Conservation (phyloP, 768 basidiomycete genomes). For the Suillus sp. region DNA sequence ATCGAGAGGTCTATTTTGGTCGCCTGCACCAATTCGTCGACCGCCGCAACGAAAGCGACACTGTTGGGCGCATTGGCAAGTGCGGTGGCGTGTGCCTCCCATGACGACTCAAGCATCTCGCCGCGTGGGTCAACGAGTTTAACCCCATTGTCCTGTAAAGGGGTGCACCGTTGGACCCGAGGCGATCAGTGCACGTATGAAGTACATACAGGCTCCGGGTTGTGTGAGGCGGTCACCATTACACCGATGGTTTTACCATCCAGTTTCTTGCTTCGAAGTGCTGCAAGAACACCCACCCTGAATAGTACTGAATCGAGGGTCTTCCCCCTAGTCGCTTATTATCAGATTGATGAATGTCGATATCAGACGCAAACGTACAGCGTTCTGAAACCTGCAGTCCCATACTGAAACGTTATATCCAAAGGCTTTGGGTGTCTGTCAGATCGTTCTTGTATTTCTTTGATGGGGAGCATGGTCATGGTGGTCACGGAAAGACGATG, state of each 20-base stretch:
- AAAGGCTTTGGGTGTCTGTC: slow-evolving; percentile 74
- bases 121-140: slow-evolving; percentile 97
- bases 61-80: slow-evolving; percentile 83
- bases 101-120: slow-evolving; percentile 93
- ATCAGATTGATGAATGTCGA: slow-evolving; percentile 16
- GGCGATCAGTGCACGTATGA: slow-evolving; percentile 7
- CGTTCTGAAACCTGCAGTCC: slow-evolving; percentile 93
- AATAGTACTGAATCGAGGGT: slow-evolving; percentile 90
- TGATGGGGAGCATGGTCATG: slow-evolving; percentile 43
- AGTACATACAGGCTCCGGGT: slow-evolving; percentile 84
- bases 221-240: slow-evolving; percentile 99
- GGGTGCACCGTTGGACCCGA: slow-evolving; percentile 7
- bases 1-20: slow-evolving; percentile 77
- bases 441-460: slow-evolving; percentile 50
- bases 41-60: slow-evolving; percentile 65
- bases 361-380: slow-evolving; percentile 52
- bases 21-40: slow-evolving; percentile 61
- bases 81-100: slow-evolving; percentile 87
- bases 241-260: slow-evolving; percentile 92
- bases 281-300: slow-evolving; percentile 88
- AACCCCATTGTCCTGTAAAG: slow-evolving; percentile 90
- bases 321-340: slow-evolving; percentile 50
- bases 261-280: slow-evolving; percentile 86
- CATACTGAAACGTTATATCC: slow-evolving; percentile 77
- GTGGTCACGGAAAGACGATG: slow-evolving; percentile 5